A percentile compares a stretch with the other conserved stretches of the same genome.
Evolutionary conservation across 1,284 basidiomycete species (phyloP).

Genomic region (Ganoderma boninense): DNA sequence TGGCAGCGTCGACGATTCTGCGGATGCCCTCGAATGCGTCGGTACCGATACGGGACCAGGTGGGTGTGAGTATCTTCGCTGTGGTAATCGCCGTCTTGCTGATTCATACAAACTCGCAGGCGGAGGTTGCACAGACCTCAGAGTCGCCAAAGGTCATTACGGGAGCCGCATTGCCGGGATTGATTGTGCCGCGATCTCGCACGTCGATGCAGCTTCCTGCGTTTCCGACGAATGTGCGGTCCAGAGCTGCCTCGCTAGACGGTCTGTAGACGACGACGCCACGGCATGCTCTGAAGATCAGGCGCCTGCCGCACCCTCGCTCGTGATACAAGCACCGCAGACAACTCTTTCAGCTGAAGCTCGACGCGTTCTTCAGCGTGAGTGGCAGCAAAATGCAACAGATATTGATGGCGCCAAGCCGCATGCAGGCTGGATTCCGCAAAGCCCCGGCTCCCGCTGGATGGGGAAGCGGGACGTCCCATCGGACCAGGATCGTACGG

Average conservation of each 20-base stretch:
- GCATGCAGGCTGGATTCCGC: background rate
- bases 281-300: slow-evolving; percentile 20
- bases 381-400: background rate
- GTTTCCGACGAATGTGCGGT: slow-evolving; percentile 42
- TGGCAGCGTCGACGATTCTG: slow-evolving; percentile 33
- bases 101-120: slow-evolving; percentile 30
- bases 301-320: background rate
- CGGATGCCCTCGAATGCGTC: slow-evolving; percentile 41
- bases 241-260: slow-evolving; percentile 39
- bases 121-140: slow-evolving; percentile 42
- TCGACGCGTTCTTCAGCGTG: background rate
- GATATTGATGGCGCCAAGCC: background rate
- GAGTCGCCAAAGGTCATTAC: slow-evolving; percentile 22
- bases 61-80: slow-evolving; percentile 38
- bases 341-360: too few species aligned
- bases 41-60: slow-evolving; percentile 39
- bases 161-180: slow-evolving; percentile 27
- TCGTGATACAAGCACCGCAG: too few species aligned
- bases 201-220: slow-evolving; percentile 42
- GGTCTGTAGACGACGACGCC: slow-evolving; percentile 29
- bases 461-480: background rate
- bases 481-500: background rate
- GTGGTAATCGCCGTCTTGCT: slow-evolving; percentile 1
- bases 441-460: background rate
- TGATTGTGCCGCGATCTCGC: slow-evolving; percentile 44